A percentile compares a stretch with the other conserved stretches of the same genome.
Conservation (phyloP, 805 yeast species). For the Wickerhamiella allomyrinae region DNA sequence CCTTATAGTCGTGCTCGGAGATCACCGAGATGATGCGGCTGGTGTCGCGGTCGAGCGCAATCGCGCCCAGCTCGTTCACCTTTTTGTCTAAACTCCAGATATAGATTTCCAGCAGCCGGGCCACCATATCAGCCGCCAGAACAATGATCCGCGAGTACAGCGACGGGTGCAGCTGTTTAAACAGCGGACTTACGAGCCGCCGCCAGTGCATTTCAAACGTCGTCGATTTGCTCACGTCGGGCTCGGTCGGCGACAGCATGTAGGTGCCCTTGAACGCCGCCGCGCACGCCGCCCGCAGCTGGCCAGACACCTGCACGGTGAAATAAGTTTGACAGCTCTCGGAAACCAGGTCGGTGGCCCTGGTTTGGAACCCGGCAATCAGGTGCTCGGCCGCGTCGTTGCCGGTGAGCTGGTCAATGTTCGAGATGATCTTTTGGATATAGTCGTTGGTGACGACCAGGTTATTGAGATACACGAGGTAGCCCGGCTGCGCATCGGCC, state of each 20-base stretch:
- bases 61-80: slow-evolving; percentile 70
- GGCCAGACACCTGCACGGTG: slow-evolving; percentile 25
- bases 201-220: slow-evolving; percentile 56
- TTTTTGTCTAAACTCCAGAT: slow-evolving; percentile 51
- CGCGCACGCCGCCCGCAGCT: slow-evolving; percentile 25
- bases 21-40: slow-evolving; percentile 59
- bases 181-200: slow-evolving; percentile 47
- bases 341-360: slow-evolving; percentile 28
- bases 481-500: slow-evolving; percentile 36
- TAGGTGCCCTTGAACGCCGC: slow-evolving; percentile 29
- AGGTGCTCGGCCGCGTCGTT: slow-evolving; percentile 8
- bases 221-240: slow-evolving; percentile 13
- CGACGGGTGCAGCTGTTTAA: slow-evolving; percentile 38
- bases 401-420: slow-evolving; percentile 16
- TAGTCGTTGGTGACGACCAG: slow-evolving; percentile 49
- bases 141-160: slow-evolving; percentile 37
- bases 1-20: slow-evolving; percentile 47
- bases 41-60: slow-evolving; percentile 70
- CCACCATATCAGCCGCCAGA: slow-evolving; percentile 39
- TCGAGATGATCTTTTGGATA: slow-evolving; percentile 28
- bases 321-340: slow-evolving; percentile 31
- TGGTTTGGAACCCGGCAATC: slow-evolving; percentile 18
- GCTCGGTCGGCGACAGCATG: slow-evolving; percentile 23
- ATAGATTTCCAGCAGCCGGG: slow-evolving; percentile 47
- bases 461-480: slow-evolving; percentile 58